Evolutionary conservation across 2,329 filamentous ascomycete species (phyloP).

Genomic region (Trichophyton benhamiae): DNA sequence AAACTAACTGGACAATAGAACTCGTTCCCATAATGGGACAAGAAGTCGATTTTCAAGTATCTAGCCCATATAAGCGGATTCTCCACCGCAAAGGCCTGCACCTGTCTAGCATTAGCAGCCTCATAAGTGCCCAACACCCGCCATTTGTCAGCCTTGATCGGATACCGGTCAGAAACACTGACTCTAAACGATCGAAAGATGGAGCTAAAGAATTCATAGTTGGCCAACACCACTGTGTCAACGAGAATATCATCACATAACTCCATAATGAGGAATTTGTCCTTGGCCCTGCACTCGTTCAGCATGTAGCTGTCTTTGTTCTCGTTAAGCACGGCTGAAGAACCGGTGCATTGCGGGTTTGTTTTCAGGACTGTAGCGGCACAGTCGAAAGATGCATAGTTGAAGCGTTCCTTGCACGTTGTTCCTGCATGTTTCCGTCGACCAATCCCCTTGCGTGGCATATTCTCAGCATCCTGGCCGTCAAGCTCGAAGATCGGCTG

Average conservation of each 20-base stretch:
- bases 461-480: conserved; percentile 8
- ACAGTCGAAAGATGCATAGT: conserved; percentile 94
- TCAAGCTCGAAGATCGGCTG: conserved; percentile 10
- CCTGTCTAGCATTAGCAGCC: conserved; percentile 80
- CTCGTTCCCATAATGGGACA: conserved; percentile 90
- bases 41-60: conserved; percentile 81
- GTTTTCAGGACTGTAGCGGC: conserved; percentile 88
- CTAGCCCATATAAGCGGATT: conserved; percentile 93
- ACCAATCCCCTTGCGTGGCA: conserved; percentile 37
- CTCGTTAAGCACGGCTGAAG: conserved; percentile 79
- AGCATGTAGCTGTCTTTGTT: conserved; percentile 99
- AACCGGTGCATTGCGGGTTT: conserved; percentile 72
- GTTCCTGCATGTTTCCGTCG: conserved; percentile 88
- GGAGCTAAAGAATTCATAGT: conserved; percentile 98
- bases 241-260: conserved; percentile 77
- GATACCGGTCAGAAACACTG: conserved; percentile 88
- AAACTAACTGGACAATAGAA: conserved; percentile 92
- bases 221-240: conserved; percentile 92
- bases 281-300: conserved; percentile 70
- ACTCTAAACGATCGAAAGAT: conserved; percentile 86
- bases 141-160: conserved; percentile 86
- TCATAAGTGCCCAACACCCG: conserved; percentile 77
- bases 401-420: conserved; percentile 95
- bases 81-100: conserved; percentile 87
- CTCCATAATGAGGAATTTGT: conserved; percentile 92